Evolutionary conservation across 2,329 filamentous ascomycete genomes (phyloP).

Genomic region (Keithomyces neogunnii): DNA sequence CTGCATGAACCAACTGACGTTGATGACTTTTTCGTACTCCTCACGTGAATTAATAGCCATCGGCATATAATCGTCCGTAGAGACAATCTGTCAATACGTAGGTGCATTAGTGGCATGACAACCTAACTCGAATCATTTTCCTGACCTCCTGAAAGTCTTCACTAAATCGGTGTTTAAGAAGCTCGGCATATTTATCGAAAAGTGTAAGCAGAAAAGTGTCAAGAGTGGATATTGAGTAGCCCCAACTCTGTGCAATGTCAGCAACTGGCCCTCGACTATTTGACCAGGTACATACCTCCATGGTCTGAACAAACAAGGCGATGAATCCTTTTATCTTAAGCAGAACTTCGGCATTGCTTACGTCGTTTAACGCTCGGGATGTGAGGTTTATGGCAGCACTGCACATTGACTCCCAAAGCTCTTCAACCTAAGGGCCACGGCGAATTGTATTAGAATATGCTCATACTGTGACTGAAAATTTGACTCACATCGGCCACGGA

Average conservation of each 20-base stretch:
- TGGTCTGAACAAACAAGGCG: slow-evolving; percentile 92
- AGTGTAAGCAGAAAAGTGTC: slow-evolving; percentile 80
- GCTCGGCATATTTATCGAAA: slow-evolving; percentile 88
- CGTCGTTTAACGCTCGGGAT: slow-evolving; percentile 63
- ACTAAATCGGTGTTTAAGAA: slow-evolving; percentile 85
- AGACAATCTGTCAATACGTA: slow-evolving; percentile 45
- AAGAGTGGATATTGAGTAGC: slow-evolving; percentile 72
- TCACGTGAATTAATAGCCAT: slow-evolving; percentile 90
- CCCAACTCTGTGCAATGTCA: slow-evolving; percentile 78
- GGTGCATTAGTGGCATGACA: not conserved
- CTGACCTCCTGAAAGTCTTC: slow-evolving; percentile 86
- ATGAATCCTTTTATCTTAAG: slow-evolving; percentile 93
- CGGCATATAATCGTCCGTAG: slow-evolving; percentile 99
- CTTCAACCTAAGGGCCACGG: slow-evolving; percentile 62
- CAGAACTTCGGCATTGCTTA: slow-evolving; percentile 82
- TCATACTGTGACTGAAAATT: not conserved
- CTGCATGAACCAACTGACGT: slow-evolving; percentile 91
- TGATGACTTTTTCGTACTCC: slow-evolving; percentile 92
- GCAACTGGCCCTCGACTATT: slow-evolving; percentile 62
- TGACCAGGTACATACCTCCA: slow-evolving; percentile 61
- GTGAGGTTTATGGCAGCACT: slow-evolving; percentile 77
- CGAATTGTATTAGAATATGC: not conserved
- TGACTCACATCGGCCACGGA: slow-evolving; percentile 66
- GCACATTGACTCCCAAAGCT: slow-evolving; percentile 98
- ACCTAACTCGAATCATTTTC: not conserved